Base-by-base conservation (phyloP, 1,284 basidiomycete genomes). In the Chiua sp. region DNA sequence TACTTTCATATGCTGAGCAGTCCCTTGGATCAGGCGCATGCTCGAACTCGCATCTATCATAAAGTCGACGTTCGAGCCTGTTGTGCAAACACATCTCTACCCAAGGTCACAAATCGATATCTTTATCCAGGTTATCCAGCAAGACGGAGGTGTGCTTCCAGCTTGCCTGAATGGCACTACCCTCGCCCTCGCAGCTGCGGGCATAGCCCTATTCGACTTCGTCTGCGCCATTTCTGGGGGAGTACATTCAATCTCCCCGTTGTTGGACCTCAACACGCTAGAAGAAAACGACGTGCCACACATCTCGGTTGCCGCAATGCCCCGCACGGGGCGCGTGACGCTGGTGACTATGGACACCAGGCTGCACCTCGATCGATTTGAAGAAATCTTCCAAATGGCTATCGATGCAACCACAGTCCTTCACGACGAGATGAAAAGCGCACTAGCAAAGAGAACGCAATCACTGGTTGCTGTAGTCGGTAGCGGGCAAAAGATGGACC, bases 121-220 rank as follows among this genome's bases (percentile, higher is more conserved):
- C 61, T 93, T 91, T 75, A 84, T 99, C 15, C 94, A 97, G 74
- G 90, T 99, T 35, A 80, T 98, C 49, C 92, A 96, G 68, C 92
- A 96, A 72, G 97, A 99, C 71, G 97, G 97, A 35, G 92, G 93
- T 0, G 81, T 98, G 44, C 84, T 99, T n/a, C 92, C 94, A 57
- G 90, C 96, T 7, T 92, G 94, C 64, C 93, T 99, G 72, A 99
- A 99, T 75, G 96, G 91, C 26, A 94, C 95, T 2, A 97, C 96
- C 6, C 85, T 99, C 48, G 95, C 97, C 0, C 85, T 99, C 46
- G 85, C 94, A 65, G 90, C 87, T 60, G 94, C 96, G 3, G 98
- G 98, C 4, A 91, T 99, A 28, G 91, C 96, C 0, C 82, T 98
- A 68, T 79, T 87, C 60, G 96, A 98, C 79, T 96, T 98, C 75